Percentiles rank a stretch among this genome's conserved stretches.
These are phyloP conservation scores for Magnusiomyces suaveolens DNA, from an alignment of 1,139 yeast species.

Conservation along the genomic window DNA sequence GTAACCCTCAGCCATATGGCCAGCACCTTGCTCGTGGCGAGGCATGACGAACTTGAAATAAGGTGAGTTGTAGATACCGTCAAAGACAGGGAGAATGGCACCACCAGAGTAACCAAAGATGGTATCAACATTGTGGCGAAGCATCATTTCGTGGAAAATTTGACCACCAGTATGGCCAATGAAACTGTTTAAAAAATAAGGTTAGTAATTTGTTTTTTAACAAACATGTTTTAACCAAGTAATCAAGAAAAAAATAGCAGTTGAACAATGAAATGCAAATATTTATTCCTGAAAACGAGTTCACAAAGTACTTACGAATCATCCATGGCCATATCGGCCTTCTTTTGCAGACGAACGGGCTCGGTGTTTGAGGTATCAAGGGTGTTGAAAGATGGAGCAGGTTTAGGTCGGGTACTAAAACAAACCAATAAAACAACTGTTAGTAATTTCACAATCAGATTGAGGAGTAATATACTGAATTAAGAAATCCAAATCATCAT, in stretches of 20 bases:
- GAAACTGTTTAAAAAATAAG: constrained; percentile 35
- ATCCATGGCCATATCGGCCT: constrained; percentile 21
- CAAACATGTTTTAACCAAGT: too few species aligned
- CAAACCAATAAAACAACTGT: too few species aligned
- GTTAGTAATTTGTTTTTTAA: too few species aligned
- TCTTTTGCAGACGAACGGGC: constrained; percentile 6
- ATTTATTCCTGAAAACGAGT: background rate
- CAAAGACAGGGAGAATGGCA: constrained; percentile 94
- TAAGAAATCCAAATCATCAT: background rate
- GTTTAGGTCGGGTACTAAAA: constrained; percentile 34
- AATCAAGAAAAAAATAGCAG: too few species aligned
- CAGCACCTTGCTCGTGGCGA: constrained; percentile 98
- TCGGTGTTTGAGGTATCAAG: constrained; percentile 19
- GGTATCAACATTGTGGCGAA: constrained; percentile 89
- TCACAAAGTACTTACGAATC: constrained; percentile 17
- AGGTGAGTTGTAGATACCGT: constrained; percentile 87
- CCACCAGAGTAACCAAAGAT: constrained; percentile 96
- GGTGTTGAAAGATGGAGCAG: constrained; percentile 43
- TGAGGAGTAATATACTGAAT: background rate
- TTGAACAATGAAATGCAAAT: background rate
- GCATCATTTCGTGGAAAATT: constrained; percentile 98
- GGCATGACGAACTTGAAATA: constrained; percentile 86
- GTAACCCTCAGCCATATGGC: constrained; percentile 99
- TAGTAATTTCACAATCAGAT: too few species aligned
- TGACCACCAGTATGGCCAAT: constrained; percentile 96